phyloP scores from a whole-genome alignment of 179 eudicot genomes.

The Nepenthes alata region DNA sequence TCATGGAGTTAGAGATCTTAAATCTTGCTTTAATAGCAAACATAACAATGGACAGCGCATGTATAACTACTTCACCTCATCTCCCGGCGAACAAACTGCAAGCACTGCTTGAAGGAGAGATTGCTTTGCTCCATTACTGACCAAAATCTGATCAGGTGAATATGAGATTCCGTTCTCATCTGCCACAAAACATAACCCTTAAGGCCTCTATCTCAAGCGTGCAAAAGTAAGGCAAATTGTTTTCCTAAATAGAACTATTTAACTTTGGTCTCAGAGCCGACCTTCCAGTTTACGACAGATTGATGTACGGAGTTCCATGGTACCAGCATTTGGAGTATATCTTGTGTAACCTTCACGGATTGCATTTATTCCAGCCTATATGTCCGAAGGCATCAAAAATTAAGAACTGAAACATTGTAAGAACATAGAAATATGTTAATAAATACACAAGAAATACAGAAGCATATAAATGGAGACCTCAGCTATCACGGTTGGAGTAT shows the following conservation, averaged over 20 bases:
- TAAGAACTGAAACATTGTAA: background rate
- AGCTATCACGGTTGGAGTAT: slow-evolving; percentile 60
- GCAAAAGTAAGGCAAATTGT: background rate
- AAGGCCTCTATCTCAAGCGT: background rate
- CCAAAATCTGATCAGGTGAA: slow-evolving; percentile 67
- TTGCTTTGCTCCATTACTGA: slow-evolving; percentile 90
- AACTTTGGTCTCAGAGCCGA: slow-evolving; percentile 6
- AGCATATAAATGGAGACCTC: slow-evolving; percentile 35
- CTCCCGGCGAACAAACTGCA: slow-evolving; percentile 94
- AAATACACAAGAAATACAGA: background rate
- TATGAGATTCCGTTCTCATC: slow-evolving; percentile 77
- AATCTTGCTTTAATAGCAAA: background rate
- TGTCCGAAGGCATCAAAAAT: background rate
- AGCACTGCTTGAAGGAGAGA: slow-evolving; percentile 67
- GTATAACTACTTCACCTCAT: slow-evolving; percentile 42
- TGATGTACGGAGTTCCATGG: slow-evolving; percentile 64
- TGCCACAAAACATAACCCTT: slow-evolving; percentile 18
- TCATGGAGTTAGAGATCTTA: no score
- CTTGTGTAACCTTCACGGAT: slow-evolving; percentile 77
- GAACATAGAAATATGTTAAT: background rate
- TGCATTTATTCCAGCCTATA: slow-evolving; percentile 76
- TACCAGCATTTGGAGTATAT: slow-evolving; percentile 90
- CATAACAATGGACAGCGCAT: background rate
- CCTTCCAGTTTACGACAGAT: slow-evolving; percentile 75
- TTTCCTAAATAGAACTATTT: no score